phyloP scores from a whole-genome alignment of 2,329 filamentous ascomycete species.

The Aspergillus texensis region DNA sequence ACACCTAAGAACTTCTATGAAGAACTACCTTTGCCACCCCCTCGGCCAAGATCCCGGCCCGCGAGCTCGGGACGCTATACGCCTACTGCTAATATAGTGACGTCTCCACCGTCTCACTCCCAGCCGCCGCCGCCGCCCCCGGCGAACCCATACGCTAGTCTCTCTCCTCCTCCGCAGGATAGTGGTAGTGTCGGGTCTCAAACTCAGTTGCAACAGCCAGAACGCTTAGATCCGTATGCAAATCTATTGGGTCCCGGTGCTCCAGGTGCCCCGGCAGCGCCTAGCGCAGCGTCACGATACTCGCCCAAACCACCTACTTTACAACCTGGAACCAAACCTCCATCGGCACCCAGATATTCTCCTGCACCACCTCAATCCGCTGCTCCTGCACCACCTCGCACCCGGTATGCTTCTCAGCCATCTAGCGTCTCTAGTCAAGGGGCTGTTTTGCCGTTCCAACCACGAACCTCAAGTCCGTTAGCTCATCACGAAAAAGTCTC shows the following conservation, averaged over 20 bases:
- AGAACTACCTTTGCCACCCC: constrained; percentile 65
- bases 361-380: constrained; percentile 46
- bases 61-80: constrained; percentile 48
- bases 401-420: constrained; percentile 46
- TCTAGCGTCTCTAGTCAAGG: constrained; percentile 29
- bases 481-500: constrained; percentile 52
- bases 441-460: constrained; percentile 57
- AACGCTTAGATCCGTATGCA: constrained; percentile 36
- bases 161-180: constrained; percentile 24
- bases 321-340: constrained; percentile 37
- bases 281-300: constrained; percentile 41
- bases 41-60: constrained; percentile 59
- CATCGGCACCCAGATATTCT: constrained; percentile 46
- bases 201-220: constrained; percentile 34
- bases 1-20: constrained; percentile 69
- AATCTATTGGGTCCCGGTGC: constrained; percentile 30
- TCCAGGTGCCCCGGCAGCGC: constrained; percentile 31
- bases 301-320: constrained; percentile 43
- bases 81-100: constrained; percentile 34
- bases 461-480: constrained; percentile 66
- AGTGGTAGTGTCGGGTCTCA: constrained; percentile 22
- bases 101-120: constrained; percentile 20
- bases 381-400: constrained; percentile 29
- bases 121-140: constrained; percentile 18
- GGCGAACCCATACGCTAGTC: constrained; percentile 22